Conservation (phyloP, 352 stramenopile genomes). For the Achlya hypogyna region DNA sequence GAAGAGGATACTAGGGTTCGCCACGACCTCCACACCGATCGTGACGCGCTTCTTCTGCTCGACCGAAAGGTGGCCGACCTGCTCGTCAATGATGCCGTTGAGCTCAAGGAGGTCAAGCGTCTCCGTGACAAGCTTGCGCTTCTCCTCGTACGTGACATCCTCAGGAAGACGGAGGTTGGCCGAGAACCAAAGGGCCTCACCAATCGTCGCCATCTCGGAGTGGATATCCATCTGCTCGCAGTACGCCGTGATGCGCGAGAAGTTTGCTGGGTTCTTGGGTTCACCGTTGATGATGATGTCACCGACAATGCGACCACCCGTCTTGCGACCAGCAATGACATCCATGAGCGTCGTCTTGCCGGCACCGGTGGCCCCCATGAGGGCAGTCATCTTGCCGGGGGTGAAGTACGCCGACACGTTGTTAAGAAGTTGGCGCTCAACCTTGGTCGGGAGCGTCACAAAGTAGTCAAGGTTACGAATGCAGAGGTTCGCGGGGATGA, state of each 20-base stretch:
- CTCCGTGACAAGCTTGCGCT: slow-evolving; percentile 30
- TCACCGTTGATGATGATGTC: slow-evolving; percentile 85
- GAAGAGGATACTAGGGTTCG: slow-evolving; percentile 90
- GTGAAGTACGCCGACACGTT: slow-evolving; percentile 40
- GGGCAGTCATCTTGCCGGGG: slow-evolving; percentile 43
- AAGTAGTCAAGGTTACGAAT: slow-evolving; percentile 20
- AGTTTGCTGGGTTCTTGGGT: slow-evolving; percentile 60
- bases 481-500: slow-evolving; percentile 17
- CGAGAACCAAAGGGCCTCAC: slow-evolving; percentile 88
- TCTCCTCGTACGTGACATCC: slow-evolving; percentile 31
- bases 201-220: slow-evolving; percentile 68
- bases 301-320: slow-evolving; percentile 56
- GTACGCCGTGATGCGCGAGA: slow-evolving; percentile 84
- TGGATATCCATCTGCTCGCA: slow-evolving; percentile 90
- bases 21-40: slow-evolving; percentile 85
- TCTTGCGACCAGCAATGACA: slow-evolving; percentile 58
- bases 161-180: slow-evolving; percentile 70
- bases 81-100: slow-evolving; percentile 34
- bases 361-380: slow-evolving; percentile 60
- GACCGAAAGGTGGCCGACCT: slow-evolving; percentile 60
- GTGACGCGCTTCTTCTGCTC: slow-evolving; percentile 89
- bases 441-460: slow-evolving; percentile 27
- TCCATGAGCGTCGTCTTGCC: slow-evolving; percentile 59
- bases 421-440: slow-evolving; percentile 34
- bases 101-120: slow-evolving; percentile 49